Evolutionary conservation across 768 basidiomycete genomes (phyloP).

Genomic region (Collybiopsis confluens): DNA sequence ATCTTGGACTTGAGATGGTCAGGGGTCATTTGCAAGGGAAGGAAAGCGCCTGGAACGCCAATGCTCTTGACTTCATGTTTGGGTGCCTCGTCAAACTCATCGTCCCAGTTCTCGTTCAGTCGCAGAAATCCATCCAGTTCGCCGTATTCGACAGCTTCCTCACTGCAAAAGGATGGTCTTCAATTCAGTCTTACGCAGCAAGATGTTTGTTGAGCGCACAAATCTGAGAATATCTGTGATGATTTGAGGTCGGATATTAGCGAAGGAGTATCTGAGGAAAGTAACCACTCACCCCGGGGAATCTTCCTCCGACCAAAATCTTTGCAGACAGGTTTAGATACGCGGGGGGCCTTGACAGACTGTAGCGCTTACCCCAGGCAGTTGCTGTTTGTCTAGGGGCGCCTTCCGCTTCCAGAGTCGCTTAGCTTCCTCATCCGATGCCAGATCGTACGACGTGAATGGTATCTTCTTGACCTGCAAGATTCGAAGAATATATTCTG

Average conservation of each 20-base stretch:
- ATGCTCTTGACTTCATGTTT: constrained; percentile 55
- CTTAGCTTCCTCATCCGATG: constrained; percentile 59
- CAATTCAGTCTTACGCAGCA: background rate
- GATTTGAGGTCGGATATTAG: background rate
- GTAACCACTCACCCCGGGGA: constrained; percentile 60
- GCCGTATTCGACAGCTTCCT: constrained; percentile 79
- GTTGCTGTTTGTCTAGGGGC: constrained; percentile 74
- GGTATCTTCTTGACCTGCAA: constrained; percentile 83
- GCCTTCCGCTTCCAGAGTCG: constrained; percentile 78
- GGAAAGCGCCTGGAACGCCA: constrained; percentile 76
- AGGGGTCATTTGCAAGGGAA: constrained; percentile 79
- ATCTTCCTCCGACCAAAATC: constrained; percentile 72
- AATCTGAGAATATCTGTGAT: constrained; percentile 63
- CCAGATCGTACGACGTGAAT: constrained; percentile 79
- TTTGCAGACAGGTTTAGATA: background rate
- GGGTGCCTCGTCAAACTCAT: constrained; percentile 57
- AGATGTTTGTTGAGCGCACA: constrained; percentile 51
- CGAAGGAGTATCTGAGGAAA: constrained; percentile 10
- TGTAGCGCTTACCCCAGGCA: constrained; percentile 48
- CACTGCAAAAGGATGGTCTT: constrained; percentile 40
- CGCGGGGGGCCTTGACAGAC: too few species aligned
- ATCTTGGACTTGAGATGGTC: constrained; percentile 60
- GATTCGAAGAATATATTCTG: constrained; percentile 78
- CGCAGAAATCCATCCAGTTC: constrained; percentile 71
- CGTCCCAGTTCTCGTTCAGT: constrained; percentile 66